Base-by-base conservation (phyloP, 331 rosid genomes). In the Cydonia oblonga region DNA sequence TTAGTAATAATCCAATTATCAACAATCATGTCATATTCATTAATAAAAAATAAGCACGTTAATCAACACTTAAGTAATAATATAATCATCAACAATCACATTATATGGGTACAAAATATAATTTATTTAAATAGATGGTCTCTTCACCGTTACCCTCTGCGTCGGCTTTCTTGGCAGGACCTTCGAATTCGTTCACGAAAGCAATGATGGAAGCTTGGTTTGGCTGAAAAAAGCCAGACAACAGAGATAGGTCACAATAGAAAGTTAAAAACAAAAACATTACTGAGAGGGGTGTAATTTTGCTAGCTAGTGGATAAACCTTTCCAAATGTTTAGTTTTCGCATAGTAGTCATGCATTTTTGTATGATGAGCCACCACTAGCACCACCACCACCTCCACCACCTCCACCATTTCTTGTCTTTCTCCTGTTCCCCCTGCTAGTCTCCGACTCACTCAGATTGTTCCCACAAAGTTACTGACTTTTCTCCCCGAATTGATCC, bases 321-420 rank as follows among this genome's bases (percentile, higher is more conserved):
- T 82, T 87, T 86, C 78, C 83, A 81, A 71, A 60, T 81, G 88
- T 75, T 80, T 75, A 81, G 85, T 84, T 72, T 76, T 78, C 65
- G 14, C 83, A 80, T 70, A 73, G 77, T 79, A 84, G 79, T 76
- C 44, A 0, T 30, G 14, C 54, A 22, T 66, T 76, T 59, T 57
- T 77, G 84, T 35, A 71, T 76, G 85, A 83, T 73, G 84, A 82
- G 85, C 86, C 96, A 88, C 93, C 96, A 90, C 90, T 76, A 78
- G 29, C 88, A 87, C 40, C 42, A 2, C 42, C 42, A 90, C 93
- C 95, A 86, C 88, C 77, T 78, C 29, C 88, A 85, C 18, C 18
- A 69, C 83, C 76, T 82, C 96, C 98, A 85, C 98, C 90, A 88
- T 23, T 77, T 76, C 76, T 88, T 87, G 89, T 88, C 84, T 56